Base-by-base conservation (phyloP, 2,329 filamentous ascomycete species). In the Mycosphaerella arachidis region DNA sequence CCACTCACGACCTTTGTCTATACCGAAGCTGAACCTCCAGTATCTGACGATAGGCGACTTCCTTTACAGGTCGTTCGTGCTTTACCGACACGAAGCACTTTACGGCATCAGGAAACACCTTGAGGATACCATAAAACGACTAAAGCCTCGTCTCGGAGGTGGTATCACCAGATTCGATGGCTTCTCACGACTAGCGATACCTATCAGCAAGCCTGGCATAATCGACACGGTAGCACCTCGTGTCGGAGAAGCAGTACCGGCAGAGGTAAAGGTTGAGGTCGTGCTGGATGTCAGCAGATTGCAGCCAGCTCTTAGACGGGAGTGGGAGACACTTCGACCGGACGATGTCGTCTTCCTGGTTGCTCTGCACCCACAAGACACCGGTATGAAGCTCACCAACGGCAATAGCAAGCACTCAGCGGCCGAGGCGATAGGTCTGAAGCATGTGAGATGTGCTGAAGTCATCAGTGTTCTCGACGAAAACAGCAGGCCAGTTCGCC, bases 41-140 rank as follows among this genome's bases (percentile, higher is more conserved):
- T 99, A 99, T 74, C 81, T 99, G 13, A 96, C 92, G 2, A 86
- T 96, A 54, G 92, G 92, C 2, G 94, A 99, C 74, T 99, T 99
- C 68, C 78, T 99, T n/a, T 99, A 92, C 92, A 85, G 95, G 63
- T 92, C 93, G 0, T 88, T 97, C 69, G 82, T 95, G 13, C 79
- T 99, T 8, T 94, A 96, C 72, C 86, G 93, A 45, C 90, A 88
- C 60, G 94, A 99, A 74, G 85, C 93, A 0, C 97, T 97, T 73
- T 97, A 95, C 73, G 90, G 91, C 61, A 93, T 99, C 61, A 86
- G 92, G 50, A 93, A 92, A 70, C 91, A 99, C 72, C 86, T 99
- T 59, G 91, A 96, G 72, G 85, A 90, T 52, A 86, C 89, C 6
- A 73, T 97, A 54, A 90, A 89, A 70, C 86, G 91, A 50, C 77